phyloP scores from a whole-genome alignment of 805 yeast genomes.

The Pichia scutulata region DNA sequence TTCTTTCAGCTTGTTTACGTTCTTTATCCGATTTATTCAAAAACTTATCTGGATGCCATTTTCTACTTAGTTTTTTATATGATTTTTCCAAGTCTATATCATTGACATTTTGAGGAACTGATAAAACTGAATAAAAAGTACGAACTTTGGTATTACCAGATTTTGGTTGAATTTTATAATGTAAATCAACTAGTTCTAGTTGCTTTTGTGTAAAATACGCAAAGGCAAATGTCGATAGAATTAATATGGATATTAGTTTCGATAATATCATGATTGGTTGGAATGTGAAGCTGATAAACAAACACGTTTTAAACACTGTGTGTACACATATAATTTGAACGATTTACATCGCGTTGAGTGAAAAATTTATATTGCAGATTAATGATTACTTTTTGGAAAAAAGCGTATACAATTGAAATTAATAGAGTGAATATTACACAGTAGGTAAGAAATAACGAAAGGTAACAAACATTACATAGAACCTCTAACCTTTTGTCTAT shows the following conservation, averaged over 20 bases:
- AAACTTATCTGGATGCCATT: conserved; percentile 81
- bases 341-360: neutral
- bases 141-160: neutral
- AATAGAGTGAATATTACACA: too few species aligned
- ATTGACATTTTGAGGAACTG: conserved; percentile 31
- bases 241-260: neutral
- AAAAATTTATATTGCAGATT: neutral
- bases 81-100: conserved; percentile 53
- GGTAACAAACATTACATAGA: conserved; percentile 3
- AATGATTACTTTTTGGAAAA: neutral
- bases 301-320: too few species aligned
- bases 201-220: conserved; percentile 12
- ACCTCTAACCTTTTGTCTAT: conserved; percentile 46
- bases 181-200: conserved; percentile 11
- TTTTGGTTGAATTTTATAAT: conserved; percentile 13
- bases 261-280: neutral
- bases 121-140: conserved; percentile 11
- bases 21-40: conserved; percentile 31
- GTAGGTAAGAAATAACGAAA: neutral
- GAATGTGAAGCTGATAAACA: too few species aligned
- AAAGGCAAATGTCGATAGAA: conserved; percentile 2
- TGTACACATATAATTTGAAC: neutral
- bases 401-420: neutral
- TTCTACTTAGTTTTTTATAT: conserved; percentile 62
- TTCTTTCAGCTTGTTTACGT: conserved; percentile 49